Conservation (phyloP, 345 rosid species). For the Hibiscus mutabilis region DNA sequence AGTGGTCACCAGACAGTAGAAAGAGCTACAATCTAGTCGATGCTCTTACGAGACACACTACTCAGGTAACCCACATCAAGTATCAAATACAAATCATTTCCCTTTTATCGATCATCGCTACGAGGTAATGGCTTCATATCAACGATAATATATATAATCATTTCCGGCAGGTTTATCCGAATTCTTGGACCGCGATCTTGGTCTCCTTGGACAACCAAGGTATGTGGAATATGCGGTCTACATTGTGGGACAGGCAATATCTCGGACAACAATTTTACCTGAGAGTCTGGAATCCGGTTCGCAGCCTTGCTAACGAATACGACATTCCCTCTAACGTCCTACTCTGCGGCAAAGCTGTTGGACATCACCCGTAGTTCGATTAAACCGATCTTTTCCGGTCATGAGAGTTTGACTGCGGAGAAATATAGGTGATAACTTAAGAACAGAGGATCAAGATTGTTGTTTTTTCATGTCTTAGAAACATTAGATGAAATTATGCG, state of each 20-base stretch:
- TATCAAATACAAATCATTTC: not conserved
- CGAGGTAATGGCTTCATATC: not conserved
- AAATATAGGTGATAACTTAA: not conserved
- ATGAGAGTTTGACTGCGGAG: slow-evolving; percentile 37
- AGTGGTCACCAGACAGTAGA: not conserved
- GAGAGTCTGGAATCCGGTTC: slow-evolving; percentile 57
- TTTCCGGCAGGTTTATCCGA: slow-evolving; percentile 66
- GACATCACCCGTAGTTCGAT: slow-evolving; percentile 33
- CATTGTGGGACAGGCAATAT: slow-evolving; percentile 83
- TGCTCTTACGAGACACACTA: not conserved
- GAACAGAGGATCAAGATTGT: slow-evolving; percentile 4
- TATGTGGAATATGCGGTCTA: slow-evolving; percentile 92
- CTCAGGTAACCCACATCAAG: not conserved
- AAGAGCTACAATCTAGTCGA: not conserved
- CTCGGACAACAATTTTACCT: slow-evolving; percentile 86
- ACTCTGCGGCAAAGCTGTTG: slow-evolving; percentile 76
- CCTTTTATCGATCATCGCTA: not conserved
- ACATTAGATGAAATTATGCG: not conserved
- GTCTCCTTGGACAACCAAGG: slow-evolving; percentile 92
- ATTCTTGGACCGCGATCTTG: slow-evolving; percentile 71
- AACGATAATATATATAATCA: too few relatives aligned
- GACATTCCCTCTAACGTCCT: slow-evolving; percentile 65
- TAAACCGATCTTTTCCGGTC: slow-evolving; percentile 19
- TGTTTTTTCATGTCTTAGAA: slow-evolving; percentile 12
- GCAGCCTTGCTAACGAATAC: slow-evolving; percentile 66